Evolutionary conservation across 352 stramenopile species (phyloP), one percentile per base, ranked within the genome.

Genomic region (Globisporangium heterothallicum): DNA sequence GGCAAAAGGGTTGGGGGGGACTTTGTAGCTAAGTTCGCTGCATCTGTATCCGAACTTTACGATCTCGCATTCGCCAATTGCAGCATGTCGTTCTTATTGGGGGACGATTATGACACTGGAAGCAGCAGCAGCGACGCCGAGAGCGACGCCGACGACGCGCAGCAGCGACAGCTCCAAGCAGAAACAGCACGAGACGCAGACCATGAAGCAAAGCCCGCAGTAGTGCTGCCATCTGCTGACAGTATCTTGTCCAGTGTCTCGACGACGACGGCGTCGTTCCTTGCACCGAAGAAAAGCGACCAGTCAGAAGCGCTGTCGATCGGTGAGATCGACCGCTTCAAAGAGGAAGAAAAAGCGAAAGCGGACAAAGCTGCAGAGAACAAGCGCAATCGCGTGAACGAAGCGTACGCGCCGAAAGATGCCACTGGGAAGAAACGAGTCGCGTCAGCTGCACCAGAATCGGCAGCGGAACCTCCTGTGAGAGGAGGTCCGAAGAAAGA

Each of bases 81-180:
- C 29, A 32, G 14, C 25, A 83, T 84, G 72, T 84, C 72, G 16
- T 78, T 78, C 59, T 53, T 86, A 12, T 56, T 86, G 7, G 68
- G 63, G 4, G 72, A 66, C 38, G 62, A 61, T 10, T 86, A 83
- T 53, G 65, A 35, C 36, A 41, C 49, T 2, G 25, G 22, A 9
- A 75, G 64, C 49, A 60, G 53, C 25, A 58, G 40, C 26, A 72
- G 64, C 18, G 70, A 72, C 38, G 47, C 14, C 27, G 51, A 72
- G 52, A 44, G 59, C 4, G 45, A 50, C n/a, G 27, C 25, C 16
- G 36, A 38, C n/a, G 16, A 25, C 13, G 27, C 30, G 13, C 6
- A 49, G 16, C 30, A 48, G 4, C 14, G 24, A 10, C 13, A 4
- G 14, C 1, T 12, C 24, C 9, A 26, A n/a, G 29, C 4, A n/a